A percentile compares a stretch with the other conserved stretches of the same genome.
Evolutionary conservation across 1,284 basidiomycete species (phyloP).

Genomic region (Puccinia sorghi): DNA sequence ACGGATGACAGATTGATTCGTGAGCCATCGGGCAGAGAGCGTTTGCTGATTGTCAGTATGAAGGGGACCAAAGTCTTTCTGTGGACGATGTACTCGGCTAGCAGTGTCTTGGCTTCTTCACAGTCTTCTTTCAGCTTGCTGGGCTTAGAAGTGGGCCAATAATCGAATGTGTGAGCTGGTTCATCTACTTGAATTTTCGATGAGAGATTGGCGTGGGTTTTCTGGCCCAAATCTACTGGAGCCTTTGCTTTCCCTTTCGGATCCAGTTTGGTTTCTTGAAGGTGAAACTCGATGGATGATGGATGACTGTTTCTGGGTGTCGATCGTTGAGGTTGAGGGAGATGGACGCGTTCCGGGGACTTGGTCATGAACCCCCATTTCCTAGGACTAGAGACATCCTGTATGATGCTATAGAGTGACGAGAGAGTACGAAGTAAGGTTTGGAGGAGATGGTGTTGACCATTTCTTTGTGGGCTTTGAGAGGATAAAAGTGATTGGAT

Average conservation of each 20-base stretch:
- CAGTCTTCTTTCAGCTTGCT: constrained; percentile 43
- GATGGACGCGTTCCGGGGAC: constrained; percentile 47
- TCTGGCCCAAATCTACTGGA: not conserved
- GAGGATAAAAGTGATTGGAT: constrained; percentile 33
- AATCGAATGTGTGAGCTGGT: constrained; percentile 8
- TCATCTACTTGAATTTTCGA: constrained; percentile 8
- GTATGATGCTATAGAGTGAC: constrained; percentile 41
- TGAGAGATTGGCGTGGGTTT: not conserved
- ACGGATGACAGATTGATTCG: not conserved
- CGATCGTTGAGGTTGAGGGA: constrained; percentile 3
- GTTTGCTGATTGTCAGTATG: constrained; percentile 27
- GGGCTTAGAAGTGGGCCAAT: constrained; percentile 33
- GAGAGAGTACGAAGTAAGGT: constrained; percentile 45
- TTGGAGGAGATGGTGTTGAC: constrained; percentile 38
- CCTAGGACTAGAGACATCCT: constrained; percentile 40
- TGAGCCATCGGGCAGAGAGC: not conserved
- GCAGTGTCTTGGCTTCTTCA: constrained; percentile 33
- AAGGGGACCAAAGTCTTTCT: constrained; percentile 13
- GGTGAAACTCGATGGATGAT: not conserved
- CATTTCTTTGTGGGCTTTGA: not conserved
- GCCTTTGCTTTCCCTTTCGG: constrained; percentile 43
- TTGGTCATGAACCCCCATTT: constrained; percentile 50
- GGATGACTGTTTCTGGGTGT: not conserved
- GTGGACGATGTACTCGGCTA: constrained; percentile 19
- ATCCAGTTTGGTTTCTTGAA: constrained; percentile 7